Conservation (phyloP, 2,329 filamentous ascomycete genomes). For the Trichophyton benhamiae region DNA sequence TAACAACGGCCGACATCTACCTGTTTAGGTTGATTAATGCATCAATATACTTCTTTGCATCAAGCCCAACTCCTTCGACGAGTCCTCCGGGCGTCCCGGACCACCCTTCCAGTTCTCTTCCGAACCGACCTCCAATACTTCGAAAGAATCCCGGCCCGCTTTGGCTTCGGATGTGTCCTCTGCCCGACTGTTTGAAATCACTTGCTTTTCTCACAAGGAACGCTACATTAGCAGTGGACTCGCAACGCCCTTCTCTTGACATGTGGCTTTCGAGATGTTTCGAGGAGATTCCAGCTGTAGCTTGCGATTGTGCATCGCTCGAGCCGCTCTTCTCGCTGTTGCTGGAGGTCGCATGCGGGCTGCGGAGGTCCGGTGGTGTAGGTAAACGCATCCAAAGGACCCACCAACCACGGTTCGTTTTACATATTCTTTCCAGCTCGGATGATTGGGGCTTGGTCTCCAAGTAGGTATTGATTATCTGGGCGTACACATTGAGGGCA, state of each 20-base stretch:
- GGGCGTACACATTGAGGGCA: slow-evolving; percentile 49
- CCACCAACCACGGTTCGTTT: slow-evolving; percentile 55
- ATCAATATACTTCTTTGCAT: slow-evolving; percentile 37
- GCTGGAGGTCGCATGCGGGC: neutral
- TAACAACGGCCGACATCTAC: slow-evolving; percentile 12
- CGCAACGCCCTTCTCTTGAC: slow-evolving; percentile 5
- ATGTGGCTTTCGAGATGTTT: neutral
- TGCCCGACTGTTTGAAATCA: slow-evolving; percentile 24
- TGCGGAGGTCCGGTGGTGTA: slow-evolving; percentile 5
- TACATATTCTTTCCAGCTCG: slow-evolving; percentile 49
- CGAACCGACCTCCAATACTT: slow-evolving; percentile 28
- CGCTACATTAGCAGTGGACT: slow-evolving; percentile 25
- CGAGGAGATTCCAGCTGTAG: neutral
- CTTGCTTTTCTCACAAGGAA: slow-evolving; percentile 36
- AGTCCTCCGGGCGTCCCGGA: slow-evolving; percentile 24
- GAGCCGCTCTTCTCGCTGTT: neutral
- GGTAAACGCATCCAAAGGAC: slow-evolving; percentile 50
- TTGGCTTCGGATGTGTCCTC: slow-evolving; percentile 21
- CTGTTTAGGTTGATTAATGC: slow-evolving; percentile 34
- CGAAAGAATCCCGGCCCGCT: slow-evolving; percentile 26
- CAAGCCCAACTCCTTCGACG: slow-evolving; percentile 35
- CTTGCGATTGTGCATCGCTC: neutral
- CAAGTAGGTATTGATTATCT: slow-evolving; percentile 45
- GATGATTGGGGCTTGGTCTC: slow-evolving; percentile 36
- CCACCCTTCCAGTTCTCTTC: slow-evolving; percentile 9